Base-by-base conservation (phyloP, 768 basidiomycete species). In the Russula abietina region DNA sequence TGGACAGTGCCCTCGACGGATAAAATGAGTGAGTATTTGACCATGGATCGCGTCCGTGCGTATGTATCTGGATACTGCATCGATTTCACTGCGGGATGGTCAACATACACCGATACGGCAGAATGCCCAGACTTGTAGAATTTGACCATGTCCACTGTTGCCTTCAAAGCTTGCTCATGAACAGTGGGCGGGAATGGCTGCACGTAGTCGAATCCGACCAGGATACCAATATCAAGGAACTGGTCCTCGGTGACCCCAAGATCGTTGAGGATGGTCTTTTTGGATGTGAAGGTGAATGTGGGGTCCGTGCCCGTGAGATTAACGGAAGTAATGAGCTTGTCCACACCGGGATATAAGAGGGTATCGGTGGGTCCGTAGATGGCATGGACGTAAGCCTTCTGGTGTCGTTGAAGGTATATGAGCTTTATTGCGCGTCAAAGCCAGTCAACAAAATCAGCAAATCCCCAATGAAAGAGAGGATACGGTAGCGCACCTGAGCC, bases 331-430 rank as follows among this genome's bases (percentile, higher is more conserved):
- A 99, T 95, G 71, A 98, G 80, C 71, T 89, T 91, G 77, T 95
- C 92, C 43, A 93, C 83, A 38, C 81, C 80, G 22, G 93, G 91
- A 73, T 93, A 98, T 45, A 98, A 80, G 12, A 99, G 80, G 28
- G 89, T 83, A 73, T 99, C 97, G 2, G 88, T 89, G 19, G 96
- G 86, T 6, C 91, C 94, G 73, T 85, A 97, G 69, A 98, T 87
- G 24, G 96, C 88, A 71, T 98, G 95, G 67, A 96, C 90, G 75
- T 98, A 99, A 5, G 88, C 83, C 73, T 97, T 96, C 33, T 84
- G 80, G 76, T 98, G 96, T 57, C 91, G 87, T 74, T 93, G 88
- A 41, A 99, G 85, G 78, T 98, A 98, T 67, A 95, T 89, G 72
- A 99, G 80, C 94, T 98, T 32, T 70, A 39, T 65, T 14, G 59